Evolutionary conservation across 208 protist genomes (phyloP).

Genomic region (Acanthamoeba healyi): DNA sequence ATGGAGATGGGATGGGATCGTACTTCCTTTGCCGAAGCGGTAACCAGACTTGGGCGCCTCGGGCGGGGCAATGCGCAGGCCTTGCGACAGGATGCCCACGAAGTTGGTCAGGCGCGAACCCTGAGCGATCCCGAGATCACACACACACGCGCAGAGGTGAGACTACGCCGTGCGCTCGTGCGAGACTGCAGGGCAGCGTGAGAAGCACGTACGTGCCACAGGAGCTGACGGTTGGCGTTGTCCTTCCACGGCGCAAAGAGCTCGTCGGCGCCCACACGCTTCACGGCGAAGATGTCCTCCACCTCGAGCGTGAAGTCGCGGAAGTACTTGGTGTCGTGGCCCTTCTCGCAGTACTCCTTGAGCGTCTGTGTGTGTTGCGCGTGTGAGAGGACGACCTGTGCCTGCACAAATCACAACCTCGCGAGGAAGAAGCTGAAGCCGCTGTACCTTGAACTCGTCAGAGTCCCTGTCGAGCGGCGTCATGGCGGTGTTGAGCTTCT

Average conservation of each 20-base stretch:
- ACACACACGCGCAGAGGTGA: background rate
- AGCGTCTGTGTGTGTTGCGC: constrained; percentile 7
- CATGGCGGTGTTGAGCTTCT: constrained; percentile 71
- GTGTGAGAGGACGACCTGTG: too few relatives aligned
- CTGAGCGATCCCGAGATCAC: constrained; percentile 59
- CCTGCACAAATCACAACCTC: too few relatives aligned
- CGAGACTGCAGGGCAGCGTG: too few relatives aligned
- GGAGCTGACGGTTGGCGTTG: constrained; percentile 44
- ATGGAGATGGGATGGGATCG: background rate
- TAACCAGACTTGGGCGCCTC: constrained; percentile 84
- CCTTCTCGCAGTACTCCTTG: constrained; percentile 74
- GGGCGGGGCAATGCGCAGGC: constrained; percentile 83
- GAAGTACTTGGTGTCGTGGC: constrained; percentile 75
- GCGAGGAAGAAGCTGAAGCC: too few relatives aligned
- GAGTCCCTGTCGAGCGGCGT: constrained; percentile 29
- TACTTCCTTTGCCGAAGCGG: constrained; percentile 84
- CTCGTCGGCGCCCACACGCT: constrained; percentile 21
- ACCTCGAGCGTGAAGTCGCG: constrained; percentile 57
- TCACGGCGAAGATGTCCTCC: constrained; percentile 81
- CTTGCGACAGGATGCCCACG: constrained; percentile 82
- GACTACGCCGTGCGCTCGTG: too few relatives aligned
- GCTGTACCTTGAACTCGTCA: constrained; percentile 59
- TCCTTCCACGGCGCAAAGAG: constrained; percentile 25
- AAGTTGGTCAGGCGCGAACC: constrained; percentile 81
- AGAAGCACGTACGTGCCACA: constrained; percentile 56